These are phyloP conservation scores for Parasarocladium wereldwijsianum DNA, from an alignment of 2,329 filamentous ascomycete species.

Conservation along the genomic window DNA sequence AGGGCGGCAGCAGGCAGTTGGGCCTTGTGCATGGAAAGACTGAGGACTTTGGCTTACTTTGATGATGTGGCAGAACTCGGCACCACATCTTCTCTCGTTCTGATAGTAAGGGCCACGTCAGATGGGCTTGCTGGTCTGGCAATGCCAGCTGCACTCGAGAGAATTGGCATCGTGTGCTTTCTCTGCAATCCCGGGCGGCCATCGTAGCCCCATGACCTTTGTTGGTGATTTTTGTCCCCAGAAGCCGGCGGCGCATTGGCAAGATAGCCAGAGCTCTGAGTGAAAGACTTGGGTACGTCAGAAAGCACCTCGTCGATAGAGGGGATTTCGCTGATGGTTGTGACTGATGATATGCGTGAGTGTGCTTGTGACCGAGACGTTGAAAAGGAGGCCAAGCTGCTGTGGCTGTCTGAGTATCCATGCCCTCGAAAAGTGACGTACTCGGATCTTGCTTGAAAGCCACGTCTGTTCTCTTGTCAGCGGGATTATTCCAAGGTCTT, in stretches of 20 bases:
- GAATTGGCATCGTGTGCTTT: too few relatives aligned
- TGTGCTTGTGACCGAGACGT: conserved; percentile 30
- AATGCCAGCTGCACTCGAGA: conserved; percentile 1
- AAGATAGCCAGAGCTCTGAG: not conserved
- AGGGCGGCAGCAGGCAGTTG: too few relatives aligned
- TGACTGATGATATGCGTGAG: conserved; percentile 38
- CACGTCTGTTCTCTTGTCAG: not conserved
- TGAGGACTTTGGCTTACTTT: not conserved
- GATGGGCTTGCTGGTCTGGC: conserved; percentile 9
- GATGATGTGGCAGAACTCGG: conserved; percentile 1
- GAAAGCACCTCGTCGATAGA: conserved; percentile 14
- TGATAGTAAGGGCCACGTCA: conserved; percentile 12
- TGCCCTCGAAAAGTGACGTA: conserved; percentile 10
- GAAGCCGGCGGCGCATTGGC: not conserved
- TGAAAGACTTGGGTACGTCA: conserved; percentile 2
- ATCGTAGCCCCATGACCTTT: conserved; percentile 17
- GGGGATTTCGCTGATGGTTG: conserved; percentile 29
- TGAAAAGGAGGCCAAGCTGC: conserved; percentile 35
- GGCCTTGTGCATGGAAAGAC: not conserved
- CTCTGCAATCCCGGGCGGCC: conserved; percentile 20
- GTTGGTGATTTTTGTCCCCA: too few relatives aligned
- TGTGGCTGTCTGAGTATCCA: conserved; percentile 31
- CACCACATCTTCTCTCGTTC: not conserved
- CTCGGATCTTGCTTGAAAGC: not conserved
- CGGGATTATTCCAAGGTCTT: too few relatives aligned